Percentiles rank a stretch among this genome's conserved stretches.
These are phyloP conservation scores for Talaromyces sp. DNA, from an alignment of 2,329 filamentous ascomycete species.

Conservation along the genomic window DNA sequence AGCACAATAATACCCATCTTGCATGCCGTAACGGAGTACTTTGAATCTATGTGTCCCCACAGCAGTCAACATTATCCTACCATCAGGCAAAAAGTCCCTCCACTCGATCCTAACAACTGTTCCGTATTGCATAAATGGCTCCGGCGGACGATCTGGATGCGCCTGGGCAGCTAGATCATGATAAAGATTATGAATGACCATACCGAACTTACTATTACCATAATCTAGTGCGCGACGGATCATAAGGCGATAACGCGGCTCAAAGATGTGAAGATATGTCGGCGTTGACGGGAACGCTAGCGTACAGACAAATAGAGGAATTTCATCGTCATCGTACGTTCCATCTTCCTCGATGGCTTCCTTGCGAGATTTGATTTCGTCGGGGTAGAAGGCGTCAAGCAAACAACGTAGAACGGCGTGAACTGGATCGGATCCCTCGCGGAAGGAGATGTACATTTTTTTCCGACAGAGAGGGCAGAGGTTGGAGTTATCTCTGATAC, in stretches of 20 bases:
- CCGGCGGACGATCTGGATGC: conserved; percentile 52
- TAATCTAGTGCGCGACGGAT: conserved; percentile 69
- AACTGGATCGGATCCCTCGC: conserved; percentile 48
- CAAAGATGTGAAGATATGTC: conserved; percentile 86
- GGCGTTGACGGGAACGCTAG: conserved; percentile 78
- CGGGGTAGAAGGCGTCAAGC: conserved; percentile 65
- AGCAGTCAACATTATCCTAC: conserved; percentile 76
- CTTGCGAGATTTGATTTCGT: conserved; percentile 58
- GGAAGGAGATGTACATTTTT: conserved; percentile 53
- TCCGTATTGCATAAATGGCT: conserved; percentile 68
- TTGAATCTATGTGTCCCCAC: conserved; percentile 73
- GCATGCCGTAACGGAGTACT: conserved; percentile 57
- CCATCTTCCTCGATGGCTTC: conserved; percentile 57
- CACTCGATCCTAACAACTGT: conserved; percentile 74
- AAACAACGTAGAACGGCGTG: conserved; percentile 65
- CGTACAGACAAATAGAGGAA: conserved; percentile 77
- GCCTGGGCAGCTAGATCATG: conserved; percentile 29
- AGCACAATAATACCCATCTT: conserved; percentile 78
- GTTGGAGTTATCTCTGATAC: conserved; percentile 71
- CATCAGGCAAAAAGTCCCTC: conserved; percentile 70
- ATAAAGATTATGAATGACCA: conserved; percentile 68
- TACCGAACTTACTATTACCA: conserved; percentile 73
- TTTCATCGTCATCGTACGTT: conserved; percentile 53
- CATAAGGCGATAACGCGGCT: conserved; percentile 89
- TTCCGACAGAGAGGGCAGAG: conserved; percentile 79